phyloP scores from a whole-genome alignment of 345 rosid genomes.

The Brassica cretica region DNA sequence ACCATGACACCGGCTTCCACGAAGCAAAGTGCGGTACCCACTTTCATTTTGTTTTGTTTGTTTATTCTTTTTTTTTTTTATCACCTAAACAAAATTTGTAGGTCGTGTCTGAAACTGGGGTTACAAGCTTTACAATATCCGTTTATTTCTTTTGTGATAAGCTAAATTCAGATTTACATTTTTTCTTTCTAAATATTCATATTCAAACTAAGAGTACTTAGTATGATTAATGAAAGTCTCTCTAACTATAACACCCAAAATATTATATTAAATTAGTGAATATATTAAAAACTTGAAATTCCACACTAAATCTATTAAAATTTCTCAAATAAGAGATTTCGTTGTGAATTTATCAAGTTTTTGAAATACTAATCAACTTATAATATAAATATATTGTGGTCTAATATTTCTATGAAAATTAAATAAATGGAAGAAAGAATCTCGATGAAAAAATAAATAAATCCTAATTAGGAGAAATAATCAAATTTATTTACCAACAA shows the following conservation, averaged over 20 bases:
- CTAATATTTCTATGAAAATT: not conserved
- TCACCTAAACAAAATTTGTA: not conserved
- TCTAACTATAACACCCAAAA: not conserved
- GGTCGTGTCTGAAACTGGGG: not conserved
- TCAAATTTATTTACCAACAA: not conserved
- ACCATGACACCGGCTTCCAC: not conserved
- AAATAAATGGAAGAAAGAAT: not conserved
- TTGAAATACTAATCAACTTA: not conserved
- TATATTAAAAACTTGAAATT: not conserved
- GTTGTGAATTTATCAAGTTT: not conserved
- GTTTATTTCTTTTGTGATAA: not conserved
- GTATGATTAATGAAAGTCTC: not conserved
- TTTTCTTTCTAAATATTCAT: not conserved
- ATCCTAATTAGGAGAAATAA: conserved; percentile 7
- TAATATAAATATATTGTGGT: not conserved
- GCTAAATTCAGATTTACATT: not conserved
- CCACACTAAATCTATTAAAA: not conserved
- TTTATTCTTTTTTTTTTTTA: not conserved
- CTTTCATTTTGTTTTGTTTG: not conserved
- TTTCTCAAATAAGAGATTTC: not conserved
- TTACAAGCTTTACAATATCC: not conserved
- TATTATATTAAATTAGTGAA: not conserved
- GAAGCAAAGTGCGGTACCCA: not conserved
- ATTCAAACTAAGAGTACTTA: not conserved
- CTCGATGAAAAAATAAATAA: not conserved